Base-by-base conservation (phyloP, 2,329 filamentous ascomycete species). In the Thelonectria olida region DNA sequence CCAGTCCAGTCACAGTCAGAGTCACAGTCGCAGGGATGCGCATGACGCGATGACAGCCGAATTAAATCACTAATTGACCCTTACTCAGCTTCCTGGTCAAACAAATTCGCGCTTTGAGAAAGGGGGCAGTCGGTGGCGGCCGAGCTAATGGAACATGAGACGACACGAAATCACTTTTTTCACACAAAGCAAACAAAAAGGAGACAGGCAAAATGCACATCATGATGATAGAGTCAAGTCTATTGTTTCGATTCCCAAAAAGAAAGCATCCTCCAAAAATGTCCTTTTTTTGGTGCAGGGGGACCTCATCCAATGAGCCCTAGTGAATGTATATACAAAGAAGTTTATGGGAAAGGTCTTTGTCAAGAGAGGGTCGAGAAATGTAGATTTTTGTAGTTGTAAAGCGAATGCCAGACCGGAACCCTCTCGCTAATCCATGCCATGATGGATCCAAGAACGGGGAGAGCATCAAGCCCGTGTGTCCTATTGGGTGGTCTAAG, bases 391-490 rank as follows among this genome's bases (percentile, higher is more conserved):
- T 66, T 55, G 49, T 52, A 66, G 67, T 63, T 50, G 53, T 53
- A n/a, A 63, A 74, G 61, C 53, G 72, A 74, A 67, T 71, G 72
- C 71, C 69, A 74, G 72, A 60, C 67, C 66, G 63, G 56, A 71
- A 34, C 57, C 61, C 67, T 60, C 68, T 66, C 68, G 63, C 51
- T 48, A 22, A 62, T 55, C 49, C 15, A 22, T 48, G 7, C 7
- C 7, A 31, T 31, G 28, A 31, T 38, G 34, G 52, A 57, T 62
- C 67, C 38, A 19, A 17, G 62, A 5, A 38, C 34, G 66, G 61
- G 68, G n/a, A n/a, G 73, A 54, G 57, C 64, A 62, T 69, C 68
- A 66, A 38, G 71, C 64, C 63, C 69, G n/a, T 73, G 67, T 73
- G 55, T 68, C 54, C 38, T 39, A 20, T 52, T 62, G 55, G 13